Evolutionary conservation across 1,139 yeast genomes (phyloP), one percentile per base, ranked within the genome.

Genomic region (Lodderomyces beijingensis): DNA sequence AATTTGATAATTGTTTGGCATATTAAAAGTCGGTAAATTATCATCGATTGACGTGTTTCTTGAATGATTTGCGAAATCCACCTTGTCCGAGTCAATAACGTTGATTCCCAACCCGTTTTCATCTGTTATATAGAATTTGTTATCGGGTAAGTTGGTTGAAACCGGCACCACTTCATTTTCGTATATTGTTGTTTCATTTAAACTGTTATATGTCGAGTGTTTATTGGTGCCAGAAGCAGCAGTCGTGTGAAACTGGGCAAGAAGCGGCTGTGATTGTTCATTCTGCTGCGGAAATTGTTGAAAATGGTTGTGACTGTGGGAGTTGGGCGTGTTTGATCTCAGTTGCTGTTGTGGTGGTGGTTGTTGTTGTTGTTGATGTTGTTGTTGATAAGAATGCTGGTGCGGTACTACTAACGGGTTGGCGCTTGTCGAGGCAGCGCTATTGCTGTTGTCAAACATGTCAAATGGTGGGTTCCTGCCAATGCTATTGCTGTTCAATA

Each of bases 1-100:
- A 14, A 25, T 31, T 13, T 20, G 24, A 13, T 19, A 25, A 21
- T 36, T 30, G 21, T 45, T 43, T 28, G 36, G 34, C n/a, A 46
- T 51, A 35, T 49, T 16, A 12, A 22, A 18, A n/a, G n/a, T 16
- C 10, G 16, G 22, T 16, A 28, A 15, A 7, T 17, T n/a, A 9
- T 17, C 60, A 35, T 55, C 63, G 25, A 57, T 39, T 10, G 57
- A 50, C 15, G 56, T 46, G 44, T 56, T 57, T 33, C 55, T 53
- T 34, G 57, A 53, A 36, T 52, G 57, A 28, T 37, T 39, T n/a
- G n/a, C n/a, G 25, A 34, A 36, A 10, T 22, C 33, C 7, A 28
- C 10, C 5, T 24, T 33, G 16, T 21, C 25, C 12, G 24, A 16
- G 24, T 24, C 29, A 28, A 25, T 19, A 12, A 30, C 16, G 16